Evolutionary conservation across 305 asterid genomes (phyloP), one percentile per base, ranked within the genome.

Genomic region (Fraxinus paxiana): DNA sequence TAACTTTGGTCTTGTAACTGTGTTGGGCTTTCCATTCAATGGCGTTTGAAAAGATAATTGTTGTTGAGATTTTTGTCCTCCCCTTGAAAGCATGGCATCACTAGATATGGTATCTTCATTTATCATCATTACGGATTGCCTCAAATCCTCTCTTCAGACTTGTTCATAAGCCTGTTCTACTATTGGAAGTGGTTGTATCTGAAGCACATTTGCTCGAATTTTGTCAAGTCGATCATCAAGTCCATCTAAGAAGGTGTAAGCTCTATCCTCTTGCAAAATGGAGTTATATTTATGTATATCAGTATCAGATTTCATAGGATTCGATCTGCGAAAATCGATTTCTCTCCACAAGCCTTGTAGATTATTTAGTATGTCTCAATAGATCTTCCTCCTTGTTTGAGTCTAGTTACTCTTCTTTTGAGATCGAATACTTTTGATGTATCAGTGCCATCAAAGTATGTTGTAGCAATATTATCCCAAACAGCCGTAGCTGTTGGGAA

Each of bases 331-430:
- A 26, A 81, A 82, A 73, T 81, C 79, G 6, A 81, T 84, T 6
- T 81, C 81, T 24, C 77, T 13, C 72, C 79, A 80, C 10, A 82
- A 1, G 35, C 80, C 77, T 76, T 79, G 59, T 0, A 85, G 63
- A 1, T n/a, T 1, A 18, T 38, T 79, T 71, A 35, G 7, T 35
- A 6, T 6, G 41, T 35, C 10, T 35, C 41, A 1, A 35, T 35
- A 6, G 41, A 6, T 6, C 9, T 56, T 34, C 80, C 37, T 2
- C 22, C 65, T 75, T 75, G 77, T 67, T 30, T 79, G 0, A 71
- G 30, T 1, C 48, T n/a, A 0, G 41, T 8, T 0, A 75, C 81
- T 0, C 5, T n/a, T 0, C 37, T 72, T 0, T 61, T 22, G 0
- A 77, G 38, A 1, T 77, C 69, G 41, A 80, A 80, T 0, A 72